Conservation (phyloP, 805 yeast species). For the Wickerhamiella allomyrinae region DNA sequence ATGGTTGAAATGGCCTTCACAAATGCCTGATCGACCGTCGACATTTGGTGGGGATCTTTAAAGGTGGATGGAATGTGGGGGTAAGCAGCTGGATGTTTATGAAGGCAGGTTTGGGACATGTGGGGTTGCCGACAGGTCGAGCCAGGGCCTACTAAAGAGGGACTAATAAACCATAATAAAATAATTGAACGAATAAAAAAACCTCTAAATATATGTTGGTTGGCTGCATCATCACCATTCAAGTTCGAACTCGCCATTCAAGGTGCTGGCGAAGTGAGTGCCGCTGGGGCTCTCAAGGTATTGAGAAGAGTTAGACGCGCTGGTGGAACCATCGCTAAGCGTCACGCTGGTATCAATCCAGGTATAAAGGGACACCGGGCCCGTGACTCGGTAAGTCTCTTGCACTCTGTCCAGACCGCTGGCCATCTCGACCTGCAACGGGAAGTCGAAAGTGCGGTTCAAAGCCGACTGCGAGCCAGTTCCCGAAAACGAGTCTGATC, state of each 20-base stretch:
- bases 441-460: constrained; percentile 6
- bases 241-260: background rate
- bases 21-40: constrained; percentile 51
- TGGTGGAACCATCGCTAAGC: constrained; percentile 5
- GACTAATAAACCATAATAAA: no score
- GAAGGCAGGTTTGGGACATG: no score
- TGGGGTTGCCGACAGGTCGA: no score
- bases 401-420: constrained; percentile 9
- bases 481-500: constrained; percentile 10
- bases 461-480: background rate
- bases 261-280: constrained; percentile 5
- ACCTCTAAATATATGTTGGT: no score
- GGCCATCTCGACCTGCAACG: constrained; percentile 9
- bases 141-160: no score
- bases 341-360: constrained; percentile 15
- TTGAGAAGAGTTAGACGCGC: constrained; percentile 6
- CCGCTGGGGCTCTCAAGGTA: constrained; percentile 9
- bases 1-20: constrained; percentile 72
- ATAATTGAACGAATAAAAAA: no score
- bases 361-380: constrained; percentile 4
- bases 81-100: no score
- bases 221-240: background rate
- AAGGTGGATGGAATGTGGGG: no score
- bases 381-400: constrained; percentile 8
- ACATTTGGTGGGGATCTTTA: no score